Conservation (phyloP, 2,329 filamentous ascomycete genomes). For the Fusarium chuoi region DNA sequence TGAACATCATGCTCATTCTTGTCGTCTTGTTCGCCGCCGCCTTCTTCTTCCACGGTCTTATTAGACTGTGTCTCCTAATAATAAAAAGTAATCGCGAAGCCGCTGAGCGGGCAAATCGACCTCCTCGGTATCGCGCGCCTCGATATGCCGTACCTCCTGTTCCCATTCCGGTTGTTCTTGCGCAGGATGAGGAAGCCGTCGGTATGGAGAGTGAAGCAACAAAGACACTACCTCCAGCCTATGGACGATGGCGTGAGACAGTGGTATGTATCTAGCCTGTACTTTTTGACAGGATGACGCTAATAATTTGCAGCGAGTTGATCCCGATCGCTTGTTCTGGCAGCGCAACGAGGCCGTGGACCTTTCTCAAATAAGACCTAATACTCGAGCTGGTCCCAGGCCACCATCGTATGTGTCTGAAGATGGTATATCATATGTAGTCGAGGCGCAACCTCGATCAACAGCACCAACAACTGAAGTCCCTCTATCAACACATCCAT, state of each 20-base stretch:
- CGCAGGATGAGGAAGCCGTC: constrained; percentile 76
- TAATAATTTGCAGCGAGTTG: constrained; percentile 67
- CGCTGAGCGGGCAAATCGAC: constrained; percentile 36
- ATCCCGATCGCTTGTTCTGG: constrained; percentile 86
- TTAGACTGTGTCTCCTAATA: constrained; percentile 76
- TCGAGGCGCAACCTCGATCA: constrained; percentile 72
- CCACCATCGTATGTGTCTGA: constrained; percentile 83
- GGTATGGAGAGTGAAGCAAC: constrained; percentile 64
- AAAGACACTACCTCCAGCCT: constrained; percentile 79
- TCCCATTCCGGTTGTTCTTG: constrained; percentile 81
- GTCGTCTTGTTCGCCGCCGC: constrained; percentile 78
- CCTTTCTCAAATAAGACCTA: constrained; percentile 36
- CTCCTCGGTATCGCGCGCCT: constrained; percentile 63
- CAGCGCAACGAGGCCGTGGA: constrained; percentile 66
- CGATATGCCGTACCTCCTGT: constrained; percentile 76
- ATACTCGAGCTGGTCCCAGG: constrained; percentile 52
- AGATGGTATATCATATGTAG: constrained; percentile 77
- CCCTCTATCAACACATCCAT: constrained; percentile 59
- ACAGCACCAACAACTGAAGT: constrained; percentile 60
- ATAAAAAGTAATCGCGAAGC: constrained; percentile 57
- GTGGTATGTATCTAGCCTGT: constrained; percentile 67
- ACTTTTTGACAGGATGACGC: neutral
- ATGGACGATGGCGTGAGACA: constrained; percentile 85
- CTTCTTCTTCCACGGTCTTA: constrained; percentile 82
- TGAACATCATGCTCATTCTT: constrained; percentile 83